These are phyloP conservation scores for Madurella fahalii DNA, from an alignment of 2,329 filamentous ascomycete genomes.

Conservation along the genomic window DNA sequence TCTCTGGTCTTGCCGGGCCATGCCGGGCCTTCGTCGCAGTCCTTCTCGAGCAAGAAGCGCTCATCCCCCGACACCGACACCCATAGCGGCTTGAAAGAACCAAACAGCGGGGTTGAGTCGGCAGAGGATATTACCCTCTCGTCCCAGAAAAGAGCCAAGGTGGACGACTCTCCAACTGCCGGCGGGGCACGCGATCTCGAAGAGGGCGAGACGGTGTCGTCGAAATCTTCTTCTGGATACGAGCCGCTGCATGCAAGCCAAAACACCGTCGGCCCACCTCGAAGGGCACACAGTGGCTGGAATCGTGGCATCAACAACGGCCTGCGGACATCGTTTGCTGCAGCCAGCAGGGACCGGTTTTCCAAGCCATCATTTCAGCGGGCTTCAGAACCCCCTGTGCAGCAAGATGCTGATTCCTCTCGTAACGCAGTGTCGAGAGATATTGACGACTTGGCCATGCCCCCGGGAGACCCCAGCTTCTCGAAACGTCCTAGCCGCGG, in stretches of 20 bases:
- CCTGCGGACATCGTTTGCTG: slow-evolving; percentile 28
- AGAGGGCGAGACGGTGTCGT: neutral
- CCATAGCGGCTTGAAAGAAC: neutral
- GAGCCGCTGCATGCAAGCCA: neutral
- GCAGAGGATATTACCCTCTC: neutral
- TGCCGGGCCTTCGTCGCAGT: neutral
- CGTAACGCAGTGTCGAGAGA: neutral
- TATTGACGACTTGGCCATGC: slow-evolving; percentile 8
- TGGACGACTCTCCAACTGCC: neutral
- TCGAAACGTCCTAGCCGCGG: neutral
- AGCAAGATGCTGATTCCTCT: neutral
- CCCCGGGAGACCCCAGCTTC: slow-evolving; percentile 6
- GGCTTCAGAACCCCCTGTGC: neutral
- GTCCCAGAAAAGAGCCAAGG: slow-evolving; percentile 7
- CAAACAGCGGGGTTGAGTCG: neutral
- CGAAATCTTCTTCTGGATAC: neutral
- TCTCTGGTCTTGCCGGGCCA: neutral
- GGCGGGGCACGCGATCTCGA: neutral
- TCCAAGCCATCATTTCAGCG: neutral
- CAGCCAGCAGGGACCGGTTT: slow-evolving; percentile 3
- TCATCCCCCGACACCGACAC: slow-evolving; percentile 1
- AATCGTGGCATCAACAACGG: slow-evolving; percentile 28
- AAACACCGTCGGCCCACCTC: neutral
- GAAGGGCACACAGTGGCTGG: slow-evolving; percentile 22
- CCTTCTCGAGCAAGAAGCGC: slow-evolving; percentile 5